phyloP scores from a whole-genome alignment of 352 stramenopile genomes.

The Globisporangium middletonii region DNA sequence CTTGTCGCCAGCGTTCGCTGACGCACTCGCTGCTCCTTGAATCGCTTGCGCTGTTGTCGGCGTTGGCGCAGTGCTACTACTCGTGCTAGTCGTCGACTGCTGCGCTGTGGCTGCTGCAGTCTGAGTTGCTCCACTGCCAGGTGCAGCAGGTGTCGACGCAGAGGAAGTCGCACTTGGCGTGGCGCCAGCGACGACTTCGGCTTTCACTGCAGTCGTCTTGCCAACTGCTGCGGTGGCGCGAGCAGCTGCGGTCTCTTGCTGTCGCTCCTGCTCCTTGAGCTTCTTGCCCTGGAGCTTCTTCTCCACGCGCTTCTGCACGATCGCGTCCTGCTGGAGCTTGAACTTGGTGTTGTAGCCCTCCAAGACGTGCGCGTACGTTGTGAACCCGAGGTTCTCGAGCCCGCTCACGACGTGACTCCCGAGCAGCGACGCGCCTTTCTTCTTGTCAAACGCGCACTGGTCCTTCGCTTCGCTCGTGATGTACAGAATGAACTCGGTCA shows the following conservation, averaged over 20 bases:
- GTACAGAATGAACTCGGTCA: constrained; percentile 80
- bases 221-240: too few relatives aligned
- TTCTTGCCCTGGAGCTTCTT: constrained; percentile 42
- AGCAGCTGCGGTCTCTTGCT: background rate
- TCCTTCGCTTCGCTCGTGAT: constrained; percentile 79
- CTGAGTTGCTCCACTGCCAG: too few relatives aligned
- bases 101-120: too few relatives aligned
- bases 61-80: too few relatives aligned
- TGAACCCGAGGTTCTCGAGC: constrained; percentile 66
- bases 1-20: too few relatives aligned
- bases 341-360: constrained; percentile 64
- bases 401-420: constrained; percentile 53
- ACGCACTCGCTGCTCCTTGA: too few relatives aligned
- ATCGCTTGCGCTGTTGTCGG: too few relatives aligned
- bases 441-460: constrained; percentile 54
- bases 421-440: constrained; percentile 55
- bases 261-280: constrained; percentile 1
- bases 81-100: too few relatives aligned
- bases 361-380: constrained; percentile 58
- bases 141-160: too few relatives aligned
- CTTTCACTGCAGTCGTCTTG: too few relatives aligned
- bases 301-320: constrained; percentile 45
- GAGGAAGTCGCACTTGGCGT: too few relatives aligned
- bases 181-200: too few relatives aligned
- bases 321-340: constrained; percentile 53